Percentiles rank a stretch among this genome's conserved stretches.
phyloP scores from a whole-genome alignment of 202 grass and related monocot species.

The Digitaria exilis region DNA sequence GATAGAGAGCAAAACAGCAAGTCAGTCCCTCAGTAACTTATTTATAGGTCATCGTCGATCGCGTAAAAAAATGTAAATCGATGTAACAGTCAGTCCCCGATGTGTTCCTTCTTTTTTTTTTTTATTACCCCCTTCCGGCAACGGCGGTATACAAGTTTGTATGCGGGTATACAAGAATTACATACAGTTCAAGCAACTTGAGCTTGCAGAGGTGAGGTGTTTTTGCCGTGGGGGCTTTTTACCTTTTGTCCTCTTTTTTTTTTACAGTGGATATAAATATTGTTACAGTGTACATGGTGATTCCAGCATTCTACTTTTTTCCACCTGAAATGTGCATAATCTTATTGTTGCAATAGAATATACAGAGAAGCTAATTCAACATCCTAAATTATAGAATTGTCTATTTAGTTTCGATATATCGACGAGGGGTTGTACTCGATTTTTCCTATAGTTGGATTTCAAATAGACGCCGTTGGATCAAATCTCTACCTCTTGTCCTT shows the following conservation, averaged over 20 bases:
- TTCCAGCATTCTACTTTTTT: neutral
- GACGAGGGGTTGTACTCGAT: no score
- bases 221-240: constrained; percentile 36
- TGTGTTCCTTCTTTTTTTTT: constrained; percentile 6
- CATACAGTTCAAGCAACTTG: constrained; percentile 57
- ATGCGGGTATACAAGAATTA: constrained; percentile 62
- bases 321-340: neutral
- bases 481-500: neutral
- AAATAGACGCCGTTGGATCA: neutral
- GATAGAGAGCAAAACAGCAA: constrained; percentile 41
- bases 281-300: constrained; percentile 24
- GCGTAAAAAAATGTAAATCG: constrained; percentile 57
- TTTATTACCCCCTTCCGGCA: neutral
- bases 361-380: neutral
- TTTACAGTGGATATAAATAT: constrained; percentile 12
- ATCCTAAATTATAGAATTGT: neutral
- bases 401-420: no score
- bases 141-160: constrained; percentile 63
- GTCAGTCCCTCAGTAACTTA: constrained; percentile 41
- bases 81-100: constrained; percentile 54
- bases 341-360: no score
- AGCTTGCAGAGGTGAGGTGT: constrained; percentile 26
- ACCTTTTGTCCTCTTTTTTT: neutral
- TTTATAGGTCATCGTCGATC: constrained; percentile 48
- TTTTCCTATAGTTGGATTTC: no score